Conservation (phyloP, 148 eudicot species). For the Chenopodium suecicum region DNA sequence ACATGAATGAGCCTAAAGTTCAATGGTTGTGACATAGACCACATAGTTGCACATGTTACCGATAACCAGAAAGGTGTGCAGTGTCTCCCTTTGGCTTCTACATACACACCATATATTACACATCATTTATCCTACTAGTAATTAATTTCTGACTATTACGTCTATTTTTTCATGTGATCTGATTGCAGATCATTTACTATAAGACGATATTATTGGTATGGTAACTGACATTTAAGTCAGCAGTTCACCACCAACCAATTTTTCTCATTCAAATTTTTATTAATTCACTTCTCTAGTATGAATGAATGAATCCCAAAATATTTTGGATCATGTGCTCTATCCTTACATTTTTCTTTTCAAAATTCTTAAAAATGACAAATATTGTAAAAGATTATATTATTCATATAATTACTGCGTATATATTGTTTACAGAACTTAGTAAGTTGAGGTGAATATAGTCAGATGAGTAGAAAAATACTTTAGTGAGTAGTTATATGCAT, state of each 20-base stretch:
- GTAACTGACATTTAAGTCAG: neutral
- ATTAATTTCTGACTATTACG: neutral
- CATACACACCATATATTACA: neutral
- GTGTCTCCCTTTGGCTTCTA: constrained; percentile 13
- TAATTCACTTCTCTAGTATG: neutral
- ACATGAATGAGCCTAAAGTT: constrained; percentile 19
- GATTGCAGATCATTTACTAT: neutral
- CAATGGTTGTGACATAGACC: constrained; percentile 6
- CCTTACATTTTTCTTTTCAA: neutral
- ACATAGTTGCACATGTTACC: constrained; percentile 18
- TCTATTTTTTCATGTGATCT: neutral
- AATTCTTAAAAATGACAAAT: too few species aligned
- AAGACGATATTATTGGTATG: neutral
- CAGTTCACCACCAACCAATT: neutral
- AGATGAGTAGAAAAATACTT: too few species aligned
- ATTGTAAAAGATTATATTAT: too few species aligned
- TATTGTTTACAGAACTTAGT: too few species aligned
- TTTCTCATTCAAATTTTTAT: neutral
- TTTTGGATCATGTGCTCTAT: too few species aligned
- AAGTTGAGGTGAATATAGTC: too few species aligned
- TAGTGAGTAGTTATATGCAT: too few species aligned
- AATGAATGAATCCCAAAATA: neutral
- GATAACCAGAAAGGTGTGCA: neutral
- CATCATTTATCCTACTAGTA: neutral
- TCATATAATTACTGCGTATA: too few species aligned